Evolutionary conservation across 1,284 basidiomycete genomes (phyloP).

Genomic region (Leccinum huronense): DNA sequence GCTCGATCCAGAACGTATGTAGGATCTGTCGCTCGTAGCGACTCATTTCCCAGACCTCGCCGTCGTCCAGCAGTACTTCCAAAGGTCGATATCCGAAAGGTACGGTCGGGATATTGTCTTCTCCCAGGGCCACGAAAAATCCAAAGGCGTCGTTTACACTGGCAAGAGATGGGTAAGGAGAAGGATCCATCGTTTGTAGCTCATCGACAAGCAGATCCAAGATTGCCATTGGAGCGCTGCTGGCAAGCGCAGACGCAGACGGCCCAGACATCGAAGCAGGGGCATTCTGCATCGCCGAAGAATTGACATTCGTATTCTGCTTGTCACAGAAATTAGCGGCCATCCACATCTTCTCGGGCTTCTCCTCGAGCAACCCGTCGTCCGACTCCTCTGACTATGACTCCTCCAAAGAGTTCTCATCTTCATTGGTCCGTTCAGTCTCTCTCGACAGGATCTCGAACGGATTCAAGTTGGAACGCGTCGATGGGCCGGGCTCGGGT

Average conservation of each 20-base stretch:
- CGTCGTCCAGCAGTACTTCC: conserved; percentile 36
- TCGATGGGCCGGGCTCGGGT: conserved; percentile 5
- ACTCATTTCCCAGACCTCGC: conserved; percentile 47
- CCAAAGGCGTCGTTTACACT: conserved; percentile 19
- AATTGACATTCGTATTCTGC: background rate
- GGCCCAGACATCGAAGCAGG: background rate
- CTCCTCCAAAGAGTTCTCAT: conserved; percentile 11
- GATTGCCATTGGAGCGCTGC: background rate
- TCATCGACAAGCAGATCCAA: conserved; percentile 1
- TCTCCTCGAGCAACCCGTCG: conserved; percentile 19
- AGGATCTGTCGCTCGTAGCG: conserved; percentile 40
- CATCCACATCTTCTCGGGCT: conserved; percentile 36
- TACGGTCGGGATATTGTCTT: conserved; percentile 33
- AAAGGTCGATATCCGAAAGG: conserved; percentile 39
- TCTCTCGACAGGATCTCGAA: conserved; percentile 19
- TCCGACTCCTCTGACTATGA: conserved; percentile 11
- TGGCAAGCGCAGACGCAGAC: background rate
- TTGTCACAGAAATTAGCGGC: conserved; percentile 1
- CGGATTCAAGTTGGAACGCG: conserved; percentile 13
- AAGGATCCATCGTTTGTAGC: background rate
- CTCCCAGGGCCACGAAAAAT: conserved; percentile 40
- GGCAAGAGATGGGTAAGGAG: conserved; percentile 9
- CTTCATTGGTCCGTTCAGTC: conserved; percentile 8
- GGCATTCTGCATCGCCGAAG: conserved; percentile 7
- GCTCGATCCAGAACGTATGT: conserved; percentile 37